Percentiles rank a stretch among this genome's conserved stretches.
Evolutionary conservation across 2,329 filamentous ascomycete species (phyloP).

Genomic region (Leptodontidium sp.): DNA sequence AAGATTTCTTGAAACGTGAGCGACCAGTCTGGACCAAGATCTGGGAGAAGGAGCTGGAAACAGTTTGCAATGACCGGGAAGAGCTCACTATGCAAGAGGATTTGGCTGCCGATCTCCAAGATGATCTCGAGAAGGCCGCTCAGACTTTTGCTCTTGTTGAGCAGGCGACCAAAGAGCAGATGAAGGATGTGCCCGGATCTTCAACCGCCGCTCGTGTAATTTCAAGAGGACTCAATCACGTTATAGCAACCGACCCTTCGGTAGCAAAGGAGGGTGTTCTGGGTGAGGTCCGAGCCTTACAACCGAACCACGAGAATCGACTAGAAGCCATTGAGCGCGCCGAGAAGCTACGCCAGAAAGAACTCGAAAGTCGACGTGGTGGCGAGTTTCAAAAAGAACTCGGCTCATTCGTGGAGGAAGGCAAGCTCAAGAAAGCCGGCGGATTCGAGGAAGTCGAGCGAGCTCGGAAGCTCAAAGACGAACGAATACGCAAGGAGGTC

Average conservation of each 20-base stretch:
- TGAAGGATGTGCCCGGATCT: conserved; percentile 71
- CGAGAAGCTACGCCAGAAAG: conserved; percentile 88
- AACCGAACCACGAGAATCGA: conserved; percentile 92
- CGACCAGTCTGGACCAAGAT: conserved; percentile 99
- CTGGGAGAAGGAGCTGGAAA: conserved; percentile 97
- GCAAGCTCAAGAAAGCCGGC: conserved; percentile 93
- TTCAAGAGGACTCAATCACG: conserved; percentile 62
- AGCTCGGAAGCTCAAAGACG: conserved; percentile 83
- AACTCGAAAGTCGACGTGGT: conserved; percentile 77
- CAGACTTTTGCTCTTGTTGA: conserved; percentile 96
- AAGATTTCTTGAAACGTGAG: conserved; percentile 89
- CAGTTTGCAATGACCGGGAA: conserved; percentile 94
- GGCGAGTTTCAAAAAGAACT: conserved; percentile 85
- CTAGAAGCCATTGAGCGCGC: conserved; percentile 97
- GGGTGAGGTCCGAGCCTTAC: conserved; percentile 90
- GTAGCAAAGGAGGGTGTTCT: conserved; percentile 91
- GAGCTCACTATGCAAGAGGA: conserved; percentile 97
- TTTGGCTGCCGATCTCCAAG: conserved; percentile 87
- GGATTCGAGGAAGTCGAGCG: conserved; percentile 95
- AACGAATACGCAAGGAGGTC: conserved; percentile 82
- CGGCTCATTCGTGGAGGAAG: conserved; percentile 83
- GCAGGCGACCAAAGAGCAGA: conserved; percentile 97
- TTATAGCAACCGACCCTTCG: conserved; percentile 68
- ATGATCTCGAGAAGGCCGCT: conserved; percentile 92
- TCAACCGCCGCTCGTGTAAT: conserved; percentile 62